Conservation (phyloP, 2,329 filamentous ascomycete genomes). For the Aureobasidium sp. region DNA sequence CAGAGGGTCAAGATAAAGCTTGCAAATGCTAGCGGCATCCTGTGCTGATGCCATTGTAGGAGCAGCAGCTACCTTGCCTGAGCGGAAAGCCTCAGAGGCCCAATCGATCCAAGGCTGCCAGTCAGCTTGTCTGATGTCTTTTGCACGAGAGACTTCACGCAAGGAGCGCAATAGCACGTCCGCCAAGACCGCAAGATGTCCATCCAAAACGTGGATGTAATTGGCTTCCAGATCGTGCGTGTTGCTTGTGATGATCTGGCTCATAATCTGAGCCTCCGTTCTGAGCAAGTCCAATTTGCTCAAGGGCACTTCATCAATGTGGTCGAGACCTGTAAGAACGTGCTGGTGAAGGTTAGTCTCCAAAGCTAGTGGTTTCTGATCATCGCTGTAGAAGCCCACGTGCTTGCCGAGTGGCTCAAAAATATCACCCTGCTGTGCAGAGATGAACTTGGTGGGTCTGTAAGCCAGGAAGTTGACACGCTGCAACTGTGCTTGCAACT, state of each 20-base stretch:
- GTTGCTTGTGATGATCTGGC: constrained; percentile 30
- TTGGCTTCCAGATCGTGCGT: constrained; percentile 27
- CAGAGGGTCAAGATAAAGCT: constrained; percentile 6
- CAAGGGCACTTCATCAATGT: constrained; percentile 8
- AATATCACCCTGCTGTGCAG: background rate
- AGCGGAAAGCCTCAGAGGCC: background rate
- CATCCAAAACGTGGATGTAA: constrained; percentile 8
- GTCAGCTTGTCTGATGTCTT: constrained; percentile 5
- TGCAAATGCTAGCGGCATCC: background rate
- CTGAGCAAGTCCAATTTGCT: constrained; percentile 33
- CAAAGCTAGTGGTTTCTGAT: constrained; percentile 2
- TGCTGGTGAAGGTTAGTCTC: background rate
- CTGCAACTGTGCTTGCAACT: background rate
- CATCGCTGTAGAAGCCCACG: constrained; percentile 8
- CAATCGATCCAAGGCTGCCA: constrained; percentile 10
- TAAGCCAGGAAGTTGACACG: constrained; percentile 6
- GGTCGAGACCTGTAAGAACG: constrained; percentile 6
- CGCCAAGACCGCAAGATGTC: constrained; percentile 27
- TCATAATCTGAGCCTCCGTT: constrained; percentile 33
- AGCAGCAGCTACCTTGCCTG: background rate
- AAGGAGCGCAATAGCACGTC: constrained; percentile 24
- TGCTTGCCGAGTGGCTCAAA: constrained; percentile 6
- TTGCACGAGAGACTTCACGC: constrained; percentile 23
- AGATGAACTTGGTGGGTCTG: constrained; percentile 5
- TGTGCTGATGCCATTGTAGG: background rate